A percentile compares a stretch with the other conserved stretches of the same genome.
phyloP scores from a whole-genome alignment of 1,284 basidiomycete genomes.

The Schizopora paradoxa region DNA sequence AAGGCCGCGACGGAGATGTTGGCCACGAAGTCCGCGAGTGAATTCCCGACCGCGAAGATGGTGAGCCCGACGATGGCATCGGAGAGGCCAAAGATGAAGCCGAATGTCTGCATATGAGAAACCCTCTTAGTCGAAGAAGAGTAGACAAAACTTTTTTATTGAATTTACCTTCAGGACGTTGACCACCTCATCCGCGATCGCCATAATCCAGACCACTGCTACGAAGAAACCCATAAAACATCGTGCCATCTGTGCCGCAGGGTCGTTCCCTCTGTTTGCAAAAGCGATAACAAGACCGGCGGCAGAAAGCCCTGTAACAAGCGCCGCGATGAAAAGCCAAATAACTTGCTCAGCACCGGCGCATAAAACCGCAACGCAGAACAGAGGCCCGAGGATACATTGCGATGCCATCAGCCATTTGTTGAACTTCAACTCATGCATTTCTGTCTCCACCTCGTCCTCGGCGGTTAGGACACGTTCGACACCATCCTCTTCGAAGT shows the following conservation, averaged over 20 bases:
- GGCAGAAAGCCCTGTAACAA: slow-evolving; percentile 48
- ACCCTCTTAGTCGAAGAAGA: slow-evolving; percentile 6
- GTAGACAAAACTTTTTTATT: neutral
- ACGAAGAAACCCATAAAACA: slow-evolving; percentile 88
- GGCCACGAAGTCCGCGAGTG: slow-evolving; percentile 92
- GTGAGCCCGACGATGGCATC: slow-evolving; percentile 96
- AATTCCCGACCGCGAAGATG: slow-evolving; percentile 95
- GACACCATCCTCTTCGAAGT: slow-evolving; percentile 67
- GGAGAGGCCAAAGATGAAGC: slow-evolving; percentile 90
- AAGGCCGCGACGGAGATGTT: slow-evolving; percentile 91
- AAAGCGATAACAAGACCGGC: slow-evolving; percentile 58
- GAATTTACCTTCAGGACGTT: slow-evolving; percentile 70
- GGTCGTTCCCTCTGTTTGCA: slow-evolving; percentile 55
- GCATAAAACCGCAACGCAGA: slow-evolving; percentile 70
- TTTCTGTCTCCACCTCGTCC: slow-evolving; percentile 57
- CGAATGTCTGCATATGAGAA: slow-evolving; percentile 62
- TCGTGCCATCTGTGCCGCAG: slow-evolving; percentile 61
- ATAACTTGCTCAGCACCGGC: slow-evolving; percentile 47
- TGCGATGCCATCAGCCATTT: slow-evolving; percentile 81
- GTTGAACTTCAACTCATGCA: slow-evolving; percentile 62
- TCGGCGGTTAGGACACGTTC: slow-evolving; percentile 59
- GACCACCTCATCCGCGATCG: slow-evolving; percentile 91
- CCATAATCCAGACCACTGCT: slow-evolving; percentile 92
- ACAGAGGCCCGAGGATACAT: slow-evolving; percentile 74
- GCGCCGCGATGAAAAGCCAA: slow-evolving; percentile 54